These are phyloP conservation scores for Mortierella sp. DNA, from an alignment of 371 early-diverging fungal genomes.

Conservation along the genomic window DNA sequence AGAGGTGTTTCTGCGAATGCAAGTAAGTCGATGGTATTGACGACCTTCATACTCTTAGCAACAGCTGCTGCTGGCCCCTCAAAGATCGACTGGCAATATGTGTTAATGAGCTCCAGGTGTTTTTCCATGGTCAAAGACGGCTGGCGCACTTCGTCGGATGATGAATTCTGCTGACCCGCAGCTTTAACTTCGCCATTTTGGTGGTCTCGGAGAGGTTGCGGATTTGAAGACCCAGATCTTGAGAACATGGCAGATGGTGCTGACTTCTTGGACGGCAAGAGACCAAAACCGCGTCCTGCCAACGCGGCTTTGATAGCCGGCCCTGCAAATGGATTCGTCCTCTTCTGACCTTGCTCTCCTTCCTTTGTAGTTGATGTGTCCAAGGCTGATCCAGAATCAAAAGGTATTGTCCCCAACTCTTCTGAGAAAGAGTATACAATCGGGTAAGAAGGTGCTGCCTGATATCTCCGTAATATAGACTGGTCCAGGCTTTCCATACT, in stretches of 20 bases:
- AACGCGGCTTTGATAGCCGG: slow-evolving; percentile 16
- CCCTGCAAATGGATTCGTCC: slow-evolving; percentile 25
- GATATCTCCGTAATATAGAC: not conserved
- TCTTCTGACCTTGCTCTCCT: not conserved
- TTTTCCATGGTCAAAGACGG: slow-evolving; percentile 12
- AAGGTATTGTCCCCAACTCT: slow-evolving; percentile 1
- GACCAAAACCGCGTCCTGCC: slow-evolving; percentile 24
- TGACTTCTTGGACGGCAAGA: slow-evolving; percentile 4
- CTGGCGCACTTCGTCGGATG: not conserved
- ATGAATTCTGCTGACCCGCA: not conserved
- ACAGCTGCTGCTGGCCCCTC: slow-evolving; percentile 23
- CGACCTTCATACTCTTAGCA: slow-evolving; percentile 20
- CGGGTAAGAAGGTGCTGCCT: slow-evolving; percentile 24
- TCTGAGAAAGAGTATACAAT: slow-evolving; percentile 35
- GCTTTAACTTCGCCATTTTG: not conserved
- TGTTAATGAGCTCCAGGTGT: slow-evolving; percentile 29
- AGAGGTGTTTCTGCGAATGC: not conserved
- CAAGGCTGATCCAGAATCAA: not conserved
- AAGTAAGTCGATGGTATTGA: slow-evolving; percentile 8
- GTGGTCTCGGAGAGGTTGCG: not conserved
- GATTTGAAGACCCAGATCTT: not conserved
- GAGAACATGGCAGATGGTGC: slow-evolving; percentile 3
- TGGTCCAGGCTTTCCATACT: not conserved
- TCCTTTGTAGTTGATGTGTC: not conserved
- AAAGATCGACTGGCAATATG: slow-evolving; percentile 24